Evolutionary conservation across 345 rosid genomes (phyloP).

Genomic region (Citrus sinensis): DVS_A1.0 CM039163.1:32283501-32284000

Average conservation of each 20-base stretch:
- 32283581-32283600: conserved; percentile 95
- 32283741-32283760: conserved; percentile 5
- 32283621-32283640: conserved; percentile 96
- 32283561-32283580: conserved; percentile 97
- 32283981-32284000: not conserved
- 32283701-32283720: conserved; percentile 98
- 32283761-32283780: not conserved
- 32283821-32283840: not conserved
- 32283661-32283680: conserved; percentile 99
- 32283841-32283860: not conserved
- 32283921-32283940: not conserved
- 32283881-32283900: not conserved
- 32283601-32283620: conserved; percentile 83
- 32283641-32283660: conserved; percentile 99
- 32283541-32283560: conserved; percentile 93
- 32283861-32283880: not conserved
- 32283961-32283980: not conserved
- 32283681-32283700: conserved; percentile 95
- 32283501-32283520: conserved; percentile 97
- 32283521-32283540: conserved; percentile 97
- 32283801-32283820: not conserved
- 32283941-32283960: not conserved
- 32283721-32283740: conserved; percentile 24
- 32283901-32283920: not conserved
- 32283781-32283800: not conserved